Conservation (phyloP, 2,329 filamentous ascomycete genomes). For the Aspergillus uvarum region DNA sequence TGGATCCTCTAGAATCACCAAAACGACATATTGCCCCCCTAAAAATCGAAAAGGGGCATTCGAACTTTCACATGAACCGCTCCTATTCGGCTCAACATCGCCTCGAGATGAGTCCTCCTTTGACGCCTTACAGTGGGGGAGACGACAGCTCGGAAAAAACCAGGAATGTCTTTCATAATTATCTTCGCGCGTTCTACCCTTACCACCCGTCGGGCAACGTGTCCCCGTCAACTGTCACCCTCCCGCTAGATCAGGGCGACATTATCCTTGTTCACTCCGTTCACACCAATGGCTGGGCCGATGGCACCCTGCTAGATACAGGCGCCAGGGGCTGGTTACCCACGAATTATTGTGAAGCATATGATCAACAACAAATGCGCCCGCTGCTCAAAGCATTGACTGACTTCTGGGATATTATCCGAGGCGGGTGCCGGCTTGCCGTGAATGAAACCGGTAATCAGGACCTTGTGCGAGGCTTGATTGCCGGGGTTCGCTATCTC, state of each 20-base stretch:
- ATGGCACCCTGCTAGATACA: constrained; percentile 83
- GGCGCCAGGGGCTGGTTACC: constrained; percentile 92
- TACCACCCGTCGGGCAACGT: constrained; percentile 78
- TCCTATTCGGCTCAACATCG: constrained; percentile 29
- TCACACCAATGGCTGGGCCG: constrained; percentile 97
- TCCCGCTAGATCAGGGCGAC: constrained; percentile 86
- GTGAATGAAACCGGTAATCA: constrained; percentile 81
- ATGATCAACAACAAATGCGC: constrained; percentile 83
- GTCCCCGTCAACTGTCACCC: constrained; percentile 81
- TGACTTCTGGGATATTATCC: constrained; percentile 87
- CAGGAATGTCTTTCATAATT: constrained; percentile 82
- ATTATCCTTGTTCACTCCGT: constrained; percentile 93
- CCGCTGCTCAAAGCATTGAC: constrained; percentile 81
- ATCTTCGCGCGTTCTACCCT: constrained; percentile 88
- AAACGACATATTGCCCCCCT: constrained; percentile 40
- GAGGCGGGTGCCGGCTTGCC: constrained; percentile 73
- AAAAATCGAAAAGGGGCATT: constrained; percentile 38
- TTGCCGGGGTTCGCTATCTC: constrained; percentile 86
- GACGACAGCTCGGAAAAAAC: constrained; percentile 56
- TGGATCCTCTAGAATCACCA: constrained; percentile 31
- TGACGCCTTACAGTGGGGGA: constrained; percentile 63
- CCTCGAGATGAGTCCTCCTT: constrained; percentile 71
- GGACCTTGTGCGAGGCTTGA: constrained; percentile 90
- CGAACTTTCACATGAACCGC: constrained; percentile 25
- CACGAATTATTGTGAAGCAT: constrained; percentile 96